Evolutionary conservation across 2,329 filamentous ascomycete species (phyloP).

Genomic region (Colletotrichum kahawae): DNA sequence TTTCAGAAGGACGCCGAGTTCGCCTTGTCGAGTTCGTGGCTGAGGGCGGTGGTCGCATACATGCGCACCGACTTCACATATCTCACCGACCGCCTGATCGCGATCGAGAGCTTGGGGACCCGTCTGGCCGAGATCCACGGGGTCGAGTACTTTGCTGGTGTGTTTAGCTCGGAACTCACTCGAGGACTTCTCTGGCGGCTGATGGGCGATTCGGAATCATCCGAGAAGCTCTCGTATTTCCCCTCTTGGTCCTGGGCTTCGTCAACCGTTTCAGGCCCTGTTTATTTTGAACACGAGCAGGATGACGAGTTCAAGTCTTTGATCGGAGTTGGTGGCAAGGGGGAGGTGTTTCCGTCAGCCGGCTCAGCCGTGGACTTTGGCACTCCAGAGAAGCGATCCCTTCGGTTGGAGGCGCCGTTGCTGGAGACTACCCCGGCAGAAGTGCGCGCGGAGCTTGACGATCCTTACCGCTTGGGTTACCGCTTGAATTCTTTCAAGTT

Average conservation of each 20-base stretch:
- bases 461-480: rapidly evolving
- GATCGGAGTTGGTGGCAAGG: rapidly evolving
- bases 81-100: not conserved
- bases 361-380: not conserved
- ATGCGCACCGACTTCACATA: rapidly evolving
- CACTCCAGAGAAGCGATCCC: rapidly evolving
- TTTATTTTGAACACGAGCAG: not conserved
- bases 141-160: not conserved
- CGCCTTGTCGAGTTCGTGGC: not conserved
- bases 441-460: rapidly evolving
- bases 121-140: rapidly evolving
- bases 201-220: rapidly evolving
- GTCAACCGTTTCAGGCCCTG: too few species aligned
- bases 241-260: not conserved
- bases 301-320: too few species aligned
- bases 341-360: rapidly evolving
- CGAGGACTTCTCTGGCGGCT: rapidly evolving
- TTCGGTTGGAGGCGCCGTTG: not conserved
- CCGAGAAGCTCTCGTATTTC: rapidly evolving
- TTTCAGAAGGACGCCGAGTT: not conserved
- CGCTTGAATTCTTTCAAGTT: not conserved
- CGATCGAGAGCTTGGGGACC: rapidly evolving
- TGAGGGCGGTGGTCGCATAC: rapidly evolving
- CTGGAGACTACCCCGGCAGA: rapidly evolving
- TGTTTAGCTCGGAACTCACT: rapidly evolving